Base-by-base conservation (phyloP, 1,139 yeast genomes). In the Trichomonascaceae sp. region DNA sequence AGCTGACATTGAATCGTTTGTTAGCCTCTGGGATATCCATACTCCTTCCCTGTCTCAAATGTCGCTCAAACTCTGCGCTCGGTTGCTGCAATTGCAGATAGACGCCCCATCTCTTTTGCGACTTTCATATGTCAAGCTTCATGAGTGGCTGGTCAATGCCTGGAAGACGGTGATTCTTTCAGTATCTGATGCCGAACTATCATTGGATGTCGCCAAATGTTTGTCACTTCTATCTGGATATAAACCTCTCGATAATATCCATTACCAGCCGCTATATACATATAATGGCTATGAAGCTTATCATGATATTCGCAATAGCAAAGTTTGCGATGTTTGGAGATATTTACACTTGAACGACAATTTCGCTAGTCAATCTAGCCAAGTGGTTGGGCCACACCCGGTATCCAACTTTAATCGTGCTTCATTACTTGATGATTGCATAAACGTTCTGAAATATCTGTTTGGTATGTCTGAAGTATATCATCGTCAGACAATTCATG, bases 21-120 rank as follows among this genome's bases (percentile, higher is more conserved):
- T 50, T 24, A 22, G 20, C n/a, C 47, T 53, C 24, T 56, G 55
- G 49, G 55, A 54, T 49, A 44, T 52, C 20, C 50, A 54, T 30
- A 46, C 55, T 7, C 59, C 59, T 18, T 20, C 39, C 13, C n/a
- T 56, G 13, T 49, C 55, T 9, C 22, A 52, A 13, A 44, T 51
- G 9, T 54, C 59, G 12, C 44, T 54, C 6, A 19, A 39, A 32
- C 50, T 56, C 10, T 54, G 57, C 27, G 10, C 30, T 10, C 44
- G 51, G 13, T 38, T 54, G n/a, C 15, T 53, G 10, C 20, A 20
- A 6, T 9, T 38, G 22, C 32, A 32, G 12, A 15, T 43, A 12
- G 8, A 38, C 22, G 51, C 51, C 18, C 30, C 55, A 1, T 19
- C 41, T n/a, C 22, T 45, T n/a, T 45, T 49, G 17, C 27, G 45